Evolutionary conservation across 2,329 filamentous ascomycete species (phyloP).

Genomic region (Metarhizium brunneum): DNA sequence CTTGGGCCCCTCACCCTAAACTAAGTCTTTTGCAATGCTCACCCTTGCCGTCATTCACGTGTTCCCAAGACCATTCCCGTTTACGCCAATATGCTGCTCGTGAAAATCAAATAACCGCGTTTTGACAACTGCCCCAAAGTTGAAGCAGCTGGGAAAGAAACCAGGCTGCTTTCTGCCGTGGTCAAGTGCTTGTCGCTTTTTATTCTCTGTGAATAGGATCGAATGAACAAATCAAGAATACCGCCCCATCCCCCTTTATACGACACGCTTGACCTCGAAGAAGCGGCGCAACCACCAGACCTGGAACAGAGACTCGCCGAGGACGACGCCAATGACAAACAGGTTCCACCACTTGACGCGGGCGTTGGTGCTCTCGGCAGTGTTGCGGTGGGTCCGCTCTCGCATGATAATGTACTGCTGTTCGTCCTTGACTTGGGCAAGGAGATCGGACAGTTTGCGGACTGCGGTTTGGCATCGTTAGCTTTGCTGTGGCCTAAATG

Average conservation of each 20-base stretch:
- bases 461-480: slow-evolving; percentile 41
- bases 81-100: slow-evolving; percentile 3
- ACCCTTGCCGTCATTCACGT: background rate
- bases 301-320: slow-evolving; percentile 92
- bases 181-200: background rate
- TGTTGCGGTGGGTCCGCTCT: slow-evolving; percentile 95
- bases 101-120: background rate
- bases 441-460: slow-evolving; percentile 70
- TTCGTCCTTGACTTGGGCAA: slow-evolving; percentile 93
- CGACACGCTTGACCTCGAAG: slow-evolving; percentile 75
- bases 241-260: slow-evolving; percentile 28
- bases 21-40: background rate
- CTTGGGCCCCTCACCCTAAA: background rate
- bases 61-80: slow-evolving; percentile 4
- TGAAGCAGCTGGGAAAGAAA: background rate
- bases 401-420: slow-evolving; percentile 94
- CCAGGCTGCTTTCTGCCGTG: background rate
- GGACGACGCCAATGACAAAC: slow-evolving; percentile 82
- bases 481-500: background rate
- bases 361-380: slow-evolving; percentile 94
- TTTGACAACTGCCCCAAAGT: background rate
- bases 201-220: background rate
- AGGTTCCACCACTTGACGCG: slow-evolving; percentile 99
- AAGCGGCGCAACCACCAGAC: slow-evolving; percentile 99
- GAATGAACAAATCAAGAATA: background rate